Conservation (phyloP, 2,329 filamentous ascomycete species). For the Aspergillus sp. region DNA sequence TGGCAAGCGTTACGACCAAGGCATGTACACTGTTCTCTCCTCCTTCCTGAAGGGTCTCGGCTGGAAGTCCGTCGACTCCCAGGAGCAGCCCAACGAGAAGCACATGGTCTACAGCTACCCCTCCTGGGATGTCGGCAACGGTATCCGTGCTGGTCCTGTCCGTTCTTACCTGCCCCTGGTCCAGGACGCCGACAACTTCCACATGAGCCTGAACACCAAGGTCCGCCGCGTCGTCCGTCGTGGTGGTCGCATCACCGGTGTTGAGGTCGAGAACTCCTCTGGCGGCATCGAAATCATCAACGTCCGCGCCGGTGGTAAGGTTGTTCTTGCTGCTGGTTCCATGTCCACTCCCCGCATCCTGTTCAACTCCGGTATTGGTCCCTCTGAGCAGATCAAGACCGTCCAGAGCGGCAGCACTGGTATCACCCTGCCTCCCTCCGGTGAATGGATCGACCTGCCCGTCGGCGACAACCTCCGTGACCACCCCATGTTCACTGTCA, state of each 20-base stretch:
- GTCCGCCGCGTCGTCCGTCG: slow-evolving; percentile 65
- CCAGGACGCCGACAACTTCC: slow-evolving; percentile 62
- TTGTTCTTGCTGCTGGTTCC: slow-evolving; percentile 67
- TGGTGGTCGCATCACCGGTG: slow-evolving; percentile 62
- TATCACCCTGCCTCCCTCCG: slow-evolving; percentile 38
- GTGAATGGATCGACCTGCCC: slow-evolving; percentile 51
- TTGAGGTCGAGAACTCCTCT: slow-evolving; percentile 20
- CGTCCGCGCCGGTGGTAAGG: slow-evolving; percentile 62
- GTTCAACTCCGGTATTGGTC: slow-evolving; percentile 68
- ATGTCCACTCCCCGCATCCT: slow-evolving; percentile 70
- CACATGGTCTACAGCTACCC: slow-evolving; percentile 64
- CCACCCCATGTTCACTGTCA: slow-evolving; percentile 28
- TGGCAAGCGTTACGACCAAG: slow-evolving; percentile 64
- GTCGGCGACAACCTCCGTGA: slow-evolving; percentile 54
- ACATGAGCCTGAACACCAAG: slow-evolving; percentile 64
- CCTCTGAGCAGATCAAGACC: slow-evolving; percentile 47
- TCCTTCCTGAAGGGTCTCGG: slow-evolving; percentile 60
- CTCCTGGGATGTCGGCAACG: slow-evolving; percentile 65
- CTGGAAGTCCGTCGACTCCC: slow-evolving; percentile 64
- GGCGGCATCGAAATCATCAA: slow-evolving; percentile 60
- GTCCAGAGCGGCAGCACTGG: slow-evolving; percentile 49
- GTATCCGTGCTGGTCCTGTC: slow-evolving; percentile 68
- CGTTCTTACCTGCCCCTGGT: slow-evolving; percentile 69
- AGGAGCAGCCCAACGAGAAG: slow-evolving; percentile 61
- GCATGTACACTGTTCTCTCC: slow-evolving; percentile 64